Conservation (phyloP, 2,329 filamentous ascomycete species). For the Neobulgaria alba region DNA sequence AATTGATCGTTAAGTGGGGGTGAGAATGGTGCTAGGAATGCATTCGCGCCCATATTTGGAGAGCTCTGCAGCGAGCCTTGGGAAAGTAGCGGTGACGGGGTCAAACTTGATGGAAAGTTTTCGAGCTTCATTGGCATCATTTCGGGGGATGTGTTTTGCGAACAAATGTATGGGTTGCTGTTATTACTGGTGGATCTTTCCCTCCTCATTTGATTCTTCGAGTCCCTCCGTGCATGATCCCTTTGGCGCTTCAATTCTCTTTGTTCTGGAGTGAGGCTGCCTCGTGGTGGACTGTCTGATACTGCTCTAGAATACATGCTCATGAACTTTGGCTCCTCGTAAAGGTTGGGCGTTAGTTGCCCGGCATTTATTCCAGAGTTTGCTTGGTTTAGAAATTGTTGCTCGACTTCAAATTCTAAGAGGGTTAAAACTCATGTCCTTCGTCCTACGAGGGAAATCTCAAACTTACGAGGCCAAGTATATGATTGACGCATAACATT, state of each 20-base stretch:
- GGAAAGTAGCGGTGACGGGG: slow-evolving; percentile 26
- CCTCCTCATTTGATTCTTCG: slow-evolving; percentile 46
- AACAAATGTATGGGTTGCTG: slow-evolving; percentile 27
- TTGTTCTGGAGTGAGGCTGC: slow-evolving; percentile 48
- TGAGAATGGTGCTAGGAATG: slow-evolving; percentile 25
- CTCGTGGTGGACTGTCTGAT: slow-evolving; percentile 49
- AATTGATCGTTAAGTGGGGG: slow-evolving; percentile 19
- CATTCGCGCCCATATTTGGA: slow-evolving; percentile 19
- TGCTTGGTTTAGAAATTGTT: slow-evolving; percentile 24
- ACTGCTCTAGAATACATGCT: slow-evolving; percentile 27
- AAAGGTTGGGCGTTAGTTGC: slow-evolving; percentile 19
- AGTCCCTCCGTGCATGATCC: slow-evolving; percentile 49
- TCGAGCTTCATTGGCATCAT: slow-evolving; percentile 25
- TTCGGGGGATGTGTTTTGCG: slow-evolving; percentile 27
- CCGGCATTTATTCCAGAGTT: slow-evolving; percentile 20
- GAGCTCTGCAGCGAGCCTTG: slow-evolving; percentile 22
- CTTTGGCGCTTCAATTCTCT: slow-evolving; percentile 53
- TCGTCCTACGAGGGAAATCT: neutral
- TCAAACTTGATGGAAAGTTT: slow-evolving; percentile 21
- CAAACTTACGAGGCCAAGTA: slow-evolving; percentile 28
- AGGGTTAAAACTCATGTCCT: slow-evolving; percentile 11
- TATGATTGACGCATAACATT: slow-evolving; percentile 21
- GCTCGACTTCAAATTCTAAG: slow-evolving; percentile 25
- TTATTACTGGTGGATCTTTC: slow-evolving; percentile 28
- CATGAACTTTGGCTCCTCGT: slow-evolving; percentile 26